Base-by-base conservation (phyloP, 2,329 filamentous ascomycete genomes). In the Gaeumannomyces sp. region DNA sequence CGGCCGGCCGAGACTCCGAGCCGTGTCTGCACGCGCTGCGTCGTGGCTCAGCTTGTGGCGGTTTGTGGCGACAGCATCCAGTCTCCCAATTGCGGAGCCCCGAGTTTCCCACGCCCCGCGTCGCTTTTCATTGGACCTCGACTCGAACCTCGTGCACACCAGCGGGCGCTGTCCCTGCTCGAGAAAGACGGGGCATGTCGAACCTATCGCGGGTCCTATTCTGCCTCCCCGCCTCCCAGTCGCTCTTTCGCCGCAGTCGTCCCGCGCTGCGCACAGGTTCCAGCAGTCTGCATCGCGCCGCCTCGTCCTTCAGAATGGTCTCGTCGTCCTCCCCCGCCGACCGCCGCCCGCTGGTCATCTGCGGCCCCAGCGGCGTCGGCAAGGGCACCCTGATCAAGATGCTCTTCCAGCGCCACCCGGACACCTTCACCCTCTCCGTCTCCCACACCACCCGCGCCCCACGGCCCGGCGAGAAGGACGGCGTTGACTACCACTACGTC, bases 391-490 rank as follows among this genome's bases (percentile, higher is more conserved):
- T 94, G 67, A 88, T 91, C 76, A 87, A 87, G 72, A 82, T 85
- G 61, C 86, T 94, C 62, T 89, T 92, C 74, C 79, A 83, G 38
- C 66, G 65, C 56, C 79, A 84, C 74, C 80, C 81, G 19, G 78
- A 82, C 65, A 76, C 74, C 68, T 84, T 85, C 72, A 76, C 79
- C 28, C 80, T 86, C 38, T 85, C 84, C 65, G 83, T 88, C 66
- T 85, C 84, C 67, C 89, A 97, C 81, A 97, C 93, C 10, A 97
- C 93, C 33, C 89, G 93, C 53, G 71, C 78, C 1, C 93, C 93
- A 1, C 88, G 93, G 29, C 79, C 84, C 3, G 90, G 89, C 72
- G 93, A 97, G 78, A 72, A 85, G 69, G 76, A 94, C 73, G 92
- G 91, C 72, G 81, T 86, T 58, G 87, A 96, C 77, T 97, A 97